Evolutionary conservation across 1,284 basidiomycete genomes (phyloP).

Genomic region (Puccinia hordei): DNA sequence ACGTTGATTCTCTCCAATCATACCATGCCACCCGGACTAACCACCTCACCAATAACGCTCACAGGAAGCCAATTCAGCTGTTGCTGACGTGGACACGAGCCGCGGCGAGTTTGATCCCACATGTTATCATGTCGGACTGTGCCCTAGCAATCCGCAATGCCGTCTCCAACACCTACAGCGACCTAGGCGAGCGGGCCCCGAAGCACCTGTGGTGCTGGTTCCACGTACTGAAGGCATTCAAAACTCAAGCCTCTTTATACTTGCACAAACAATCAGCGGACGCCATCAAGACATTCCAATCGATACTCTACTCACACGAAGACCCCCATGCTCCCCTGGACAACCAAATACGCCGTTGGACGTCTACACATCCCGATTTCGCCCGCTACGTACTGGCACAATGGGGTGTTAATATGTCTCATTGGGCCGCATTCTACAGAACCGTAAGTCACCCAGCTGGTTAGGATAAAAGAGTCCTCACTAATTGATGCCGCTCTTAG

Average conservation of each 20-base stretch:
- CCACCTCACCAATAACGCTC: not conserved
- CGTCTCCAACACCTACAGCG: not conserved
- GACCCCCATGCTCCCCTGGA: too few species aligned
- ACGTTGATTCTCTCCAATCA: not conserved
- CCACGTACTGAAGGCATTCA: not conserved
- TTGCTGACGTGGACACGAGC: not conserved
- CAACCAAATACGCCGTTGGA: too few species aligned
- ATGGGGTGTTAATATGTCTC: too few species aligned
- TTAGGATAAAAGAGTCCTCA: too few species aligned
- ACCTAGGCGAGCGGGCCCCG: not conserved
- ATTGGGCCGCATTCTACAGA: too few species aligned
- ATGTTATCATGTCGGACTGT: not conserved
- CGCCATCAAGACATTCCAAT: too few species aligned
- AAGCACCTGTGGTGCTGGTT: not conserved
- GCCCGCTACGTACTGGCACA: too few species aligned
- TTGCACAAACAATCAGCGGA: not conserved
- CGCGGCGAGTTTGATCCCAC: not conserved
- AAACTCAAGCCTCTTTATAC: not conserved
- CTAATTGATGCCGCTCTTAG: too few species aligned
- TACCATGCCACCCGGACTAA: too few species aligned
- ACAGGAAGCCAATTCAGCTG: not conserved
- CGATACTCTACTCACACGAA: too few species aligned
- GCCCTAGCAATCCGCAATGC: not conserved
- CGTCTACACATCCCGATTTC: too few species aligned
- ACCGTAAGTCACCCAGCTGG: too few species aligned